Percentiles rank a stretch among this genome's conserved stretches.
Evolutionary conservation across 352 stramenopile genomes (phyloP).

Genomic region (Phytophthora tubulina): DNA sequence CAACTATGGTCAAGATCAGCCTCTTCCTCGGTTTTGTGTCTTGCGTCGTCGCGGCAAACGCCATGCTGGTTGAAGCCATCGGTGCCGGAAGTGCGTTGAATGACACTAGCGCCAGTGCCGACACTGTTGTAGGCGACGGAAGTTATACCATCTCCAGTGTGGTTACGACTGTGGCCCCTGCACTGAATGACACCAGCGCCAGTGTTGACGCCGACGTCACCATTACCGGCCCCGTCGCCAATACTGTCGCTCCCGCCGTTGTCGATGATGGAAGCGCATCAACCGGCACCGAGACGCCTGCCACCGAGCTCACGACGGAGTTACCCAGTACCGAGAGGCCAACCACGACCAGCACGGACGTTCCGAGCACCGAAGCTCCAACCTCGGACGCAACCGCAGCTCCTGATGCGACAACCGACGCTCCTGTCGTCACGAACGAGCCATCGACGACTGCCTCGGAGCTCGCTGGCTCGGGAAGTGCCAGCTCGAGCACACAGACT

Average conservation of each 20-base stretch:
- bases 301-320: too few relatives aligned
- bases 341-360: neutral
- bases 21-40: slow-evolving; percentile 15
- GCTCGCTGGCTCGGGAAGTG: too few relatives aligned
- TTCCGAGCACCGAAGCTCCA: neutral
- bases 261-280: neutral
- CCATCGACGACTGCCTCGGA: too few relatives aligned
- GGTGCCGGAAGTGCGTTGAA: slow-evolving; percentile 7
- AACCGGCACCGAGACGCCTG: neutral
- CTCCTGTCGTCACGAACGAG: too few relatives aligned
- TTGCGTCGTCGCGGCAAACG: slow-evolving; percentile 6
- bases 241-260: neutral
- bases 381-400: too few relatives aligned
- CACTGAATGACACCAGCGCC: slow-evolving; percentile 4
- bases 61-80: neutral
- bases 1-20: slow-evolving; percentile 37
- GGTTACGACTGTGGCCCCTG: neutral
- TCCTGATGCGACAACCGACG: too few relatives aligned
- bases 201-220: slow-evolving; percentile 1
- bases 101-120: neutral
- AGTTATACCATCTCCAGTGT: neutral
- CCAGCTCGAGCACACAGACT: too few relatives aligned
- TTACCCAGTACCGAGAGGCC: too few relatives aligned
- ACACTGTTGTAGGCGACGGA: neutral
- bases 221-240: neutral